Evolutionary conservation across 768 basidiomycete species (phyloP), one percentile per base, ranked within the genome.

Genomic region (Termitomyces sp.): DNA sequence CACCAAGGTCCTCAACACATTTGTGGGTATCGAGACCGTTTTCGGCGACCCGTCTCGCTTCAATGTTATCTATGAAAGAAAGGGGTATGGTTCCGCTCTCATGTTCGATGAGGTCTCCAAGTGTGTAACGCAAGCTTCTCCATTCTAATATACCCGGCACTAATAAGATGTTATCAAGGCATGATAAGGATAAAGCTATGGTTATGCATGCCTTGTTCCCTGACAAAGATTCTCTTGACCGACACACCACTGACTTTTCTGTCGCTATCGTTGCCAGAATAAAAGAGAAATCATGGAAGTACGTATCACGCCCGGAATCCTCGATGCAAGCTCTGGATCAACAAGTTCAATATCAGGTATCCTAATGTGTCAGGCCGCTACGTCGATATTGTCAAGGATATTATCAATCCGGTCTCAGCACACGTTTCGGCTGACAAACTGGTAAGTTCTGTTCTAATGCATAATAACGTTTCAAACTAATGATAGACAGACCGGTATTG

Each of bases 21-120:
- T 70, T 53, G 61, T 61, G 2, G 71, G 67, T 3, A 75, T 76
- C 58, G 65, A 66, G 26, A 56, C 65, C n/a, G 71, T 69, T 5
- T 70, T 68, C 55, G 65, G 59, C 48, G 72, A 79, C 51, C 65
- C 68, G 7, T 42, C 55, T 3, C 60, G 63, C 37, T 80, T 76
- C 70, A 71, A 71, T 38, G 64, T 63, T 14, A 62, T 71, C 15
- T 77, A 75, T 45, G 65, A 72, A 51, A 70, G 72, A 59, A n/a
- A 73, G 8, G 19, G 73, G 2, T 74, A 75, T 58, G 77, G 75
- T 14, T 75, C 71, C 17, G 70, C 74, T 41, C 51, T 77, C 7
- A 67, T 66, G 56, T 74, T 74, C 43, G 77, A 78, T 47, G 70
- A 74, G 0, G 45, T 61, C 5, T 58, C 54, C 0, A 57, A 71